A percentile compares a stretch with the other conserved stretches of the same genome.
These are phyloP conservation scores for Arabidopsis arenosa DNA, from an alignment of 345 rosid species.

Conservation along the genomic window DNA sequence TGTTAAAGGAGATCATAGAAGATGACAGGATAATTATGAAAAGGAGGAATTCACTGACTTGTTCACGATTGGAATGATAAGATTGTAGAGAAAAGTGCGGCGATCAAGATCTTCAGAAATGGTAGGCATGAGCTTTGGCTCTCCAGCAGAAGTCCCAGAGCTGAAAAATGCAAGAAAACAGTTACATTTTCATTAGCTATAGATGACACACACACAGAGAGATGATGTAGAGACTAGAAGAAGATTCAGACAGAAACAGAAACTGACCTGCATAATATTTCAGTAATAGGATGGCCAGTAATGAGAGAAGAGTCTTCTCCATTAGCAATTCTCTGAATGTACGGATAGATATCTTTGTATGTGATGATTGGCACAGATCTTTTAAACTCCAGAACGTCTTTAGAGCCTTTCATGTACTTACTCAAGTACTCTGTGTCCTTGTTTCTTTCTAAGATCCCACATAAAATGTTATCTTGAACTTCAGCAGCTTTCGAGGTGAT, in stretches of 20 bases:
- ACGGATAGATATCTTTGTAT: constrained; percentile 76
- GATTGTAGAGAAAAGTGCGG: constrained; percentile 85
- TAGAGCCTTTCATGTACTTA: constrained; percentile 56
- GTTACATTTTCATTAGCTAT: constrained; percentile 4
- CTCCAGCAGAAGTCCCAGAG: constrained; percentile 95
- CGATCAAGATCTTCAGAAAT: constrained; percentile 86
- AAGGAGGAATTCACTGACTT: constrained; percentile 53
- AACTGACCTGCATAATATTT: constrained; percentile 76
- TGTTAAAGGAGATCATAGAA: not conserved
- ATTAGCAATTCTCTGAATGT: constrained; percentile 75
- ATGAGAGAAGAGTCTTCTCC: constrained; percentile 75
- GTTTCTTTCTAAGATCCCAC: constrained; percentile 62
- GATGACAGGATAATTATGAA: not conserved
- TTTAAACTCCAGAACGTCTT: constrained; percentile 58
- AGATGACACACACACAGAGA: constrained; percentile 18
- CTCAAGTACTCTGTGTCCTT: constrained; percentile 65
- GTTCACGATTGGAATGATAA: constrained; percentile 81
- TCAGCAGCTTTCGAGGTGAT: constrained; percentile 66
- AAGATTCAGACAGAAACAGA: constrained; percentile 62
- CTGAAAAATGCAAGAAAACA: constrained; percentile 48
- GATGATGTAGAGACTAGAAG: constrained; percentile 71
- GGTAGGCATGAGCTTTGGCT: constrained; percentile 95
- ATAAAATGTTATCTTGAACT: constrained; percentile 62
- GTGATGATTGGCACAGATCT: constrained; percentile 71
- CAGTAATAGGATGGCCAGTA: constrained; percentile 74